Evolutionary conservation across 352 stramenopile genomes (phyloP), one percentile per base, ranked within the genome.

Genomic region (Globisporangium lucens): DNA sequence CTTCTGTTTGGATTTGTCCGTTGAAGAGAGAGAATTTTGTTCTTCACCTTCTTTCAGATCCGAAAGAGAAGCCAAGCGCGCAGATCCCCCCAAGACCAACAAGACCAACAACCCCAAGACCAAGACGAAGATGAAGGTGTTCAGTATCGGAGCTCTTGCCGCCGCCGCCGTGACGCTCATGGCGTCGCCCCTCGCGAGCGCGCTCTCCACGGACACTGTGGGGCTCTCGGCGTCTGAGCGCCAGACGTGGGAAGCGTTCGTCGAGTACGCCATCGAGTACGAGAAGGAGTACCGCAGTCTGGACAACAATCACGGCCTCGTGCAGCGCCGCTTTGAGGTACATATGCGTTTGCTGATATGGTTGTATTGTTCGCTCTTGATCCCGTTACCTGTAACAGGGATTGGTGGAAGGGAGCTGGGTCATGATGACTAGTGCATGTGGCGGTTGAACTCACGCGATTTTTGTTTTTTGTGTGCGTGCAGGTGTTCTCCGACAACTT

Each of bases 231-330:
- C 20, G 47, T 52, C 60, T 2, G 55, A 82, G 57, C 77, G 77
- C 56, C 56, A 70, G 51, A 70, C 56, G 59, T 89, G 80, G 80
- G 71, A 79, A 30, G 51, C 66, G 20, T 89, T 89, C 55, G 75
- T 89, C 22, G 75, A 87, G 60, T 87, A 89, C 66, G 78, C 78
- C 7, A 71, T 85, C 43, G 78, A 87, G 65, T 85, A 71, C 59
- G 63, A 78, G 46, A 89, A 89, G 63, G 63, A 71, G 56, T 89
- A 89, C 43, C 74, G 75, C 61, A 70, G 59, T 22, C 62, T 74
- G 22, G 53, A 61, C 27, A 87, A 89, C 65, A 69, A 79, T 22
- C 43, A 83, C 55, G 68, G 57, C 2, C 47, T 82, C 7, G 80
- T 89, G 38, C 69, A 74, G 71, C 62, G 53, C n/a, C 69, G 73